These are phyloP conservation scores for Trichosporon ovoides DNA, from an alignment of 1,284 basidiomycete species.

Conservation along the genomic window DNA sequence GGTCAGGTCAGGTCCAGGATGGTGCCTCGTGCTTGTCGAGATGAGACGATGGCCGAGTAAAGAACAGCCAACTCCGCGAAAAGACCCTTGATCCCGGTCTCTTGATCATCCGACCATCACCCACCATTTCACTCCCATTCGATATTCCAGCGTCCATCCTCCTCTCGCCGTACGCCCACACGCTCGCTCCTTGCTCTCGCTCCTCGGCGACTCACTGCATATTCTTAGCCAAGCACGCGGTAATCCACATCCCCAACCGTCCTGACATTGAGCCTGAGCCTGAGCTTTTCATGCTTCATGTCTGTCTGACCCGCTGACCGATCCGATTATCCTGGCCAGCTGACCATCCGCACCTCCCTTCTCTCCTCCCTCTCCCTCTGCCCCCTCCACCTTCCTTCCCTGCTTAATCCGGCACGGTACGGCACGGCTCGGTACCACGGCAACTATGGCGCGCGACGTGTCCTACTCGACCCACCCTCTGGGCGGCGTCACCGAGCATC, in stretches of 20 bases:
- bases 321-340: background rate
- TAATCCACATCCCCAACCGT: background rate
- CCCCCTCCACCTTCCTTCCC: background rate
- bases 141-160: background rate
- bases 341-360: background rate
- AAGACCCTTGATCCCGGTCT: conserved; percentile 1
- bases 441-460: background rate
- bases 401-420: background rate
- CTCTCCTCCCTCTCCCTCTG: background rate
- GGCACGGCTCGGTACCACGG: too few species aligned
- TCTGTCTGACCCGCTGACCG: background rate
- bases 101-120: background rate
- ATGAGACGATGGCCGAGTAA: conserved; percentile 1
- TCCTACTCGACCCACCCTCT: background rate
- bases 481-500: conserved; percentile 7
- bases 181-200: background rate
- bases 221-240: background rate
- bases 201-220: background rate
- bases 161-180: too few species aligned
- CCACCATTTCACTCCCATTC: background rate
- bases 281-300: background rate
- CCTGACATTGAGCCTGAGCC: too few species aligned
- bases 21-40: too few species aligned
- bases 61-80: background rate
- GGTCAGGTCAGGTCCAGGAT: too few species aligned